Percentiles rank a stretch among this genome's conserved stretches.
Evolutionary conservation across 2,329 filamentous ascomycete species (phyloP).

Genomic region (Epichloe elymi): DNA sequence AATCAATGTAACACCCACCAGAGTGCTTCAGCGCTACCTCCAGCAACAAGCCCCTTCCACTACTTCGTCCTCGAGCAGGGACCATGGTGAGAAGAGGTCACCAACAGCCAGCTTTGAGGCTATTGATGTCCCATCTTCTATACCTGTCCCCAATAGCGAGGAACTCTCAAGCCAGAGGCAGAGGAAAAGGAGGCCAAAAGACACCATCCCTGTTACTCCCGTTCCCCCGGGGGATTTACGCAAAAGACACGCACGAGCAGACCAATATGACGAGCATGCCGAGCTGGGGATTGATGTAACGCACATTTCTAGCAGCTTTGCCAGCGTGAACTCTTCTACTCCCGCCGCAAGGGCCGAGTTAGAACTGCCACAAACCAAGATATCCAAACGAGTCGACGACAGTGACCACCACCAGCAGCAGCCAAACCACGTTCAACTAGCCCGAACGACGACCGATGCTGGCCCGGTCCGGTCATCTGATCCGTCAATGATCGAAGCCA

Average conservation of each 20-base stretch:
- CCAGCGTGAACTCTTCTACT: conserved; percentile 10
- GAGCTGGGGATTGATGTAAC: conserved; percentile 14
- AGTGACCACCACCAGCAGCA: conserved; percentile 6
- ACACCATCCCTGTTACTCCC: conserved; percentile 16
- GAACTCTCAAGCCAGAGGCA: neutral
- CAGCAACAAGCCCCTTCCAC: conserved; percentile 17
- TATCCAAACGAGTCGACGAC: conserved; percentile 8
- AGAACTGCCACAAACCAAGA: conserved; percentile 18
- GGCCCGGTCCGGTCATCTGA: conserved; percentile 10
- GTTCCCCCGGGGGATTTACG: neutral
- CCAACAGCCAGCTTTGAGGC: neutral
- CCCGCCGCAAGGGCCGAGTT: conserved; percentile 14
- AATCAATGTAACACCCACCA: conserved; percentile 30
- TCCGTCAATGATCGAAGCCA: conserved; percentile 7
- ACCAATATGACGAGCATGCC: conserved; percentile 1
- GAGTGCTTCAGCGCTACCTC: conserved; percentile 36
- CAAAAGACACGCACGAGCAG: neutral
- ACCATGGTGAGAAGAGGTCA: neutral
- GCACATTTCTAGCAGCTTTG: conserved; percentile 20
- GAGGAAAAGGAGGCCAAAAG: neutral
- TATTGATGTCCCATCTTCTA: conserved; percentile 14
- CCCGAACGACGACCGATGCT: conserved; percentile 19
- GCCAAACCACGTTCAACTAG: conserved; percentile 7
- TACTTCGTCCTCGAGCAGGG: conserved; percentile 2
- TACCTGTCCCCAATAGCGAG: conserved; percentile 6